Evolutionary conservation across 441 rosid species (phyloP), one percentile per base, ranked within the genome.

Genomic region (Hura crepitans): DNA sequence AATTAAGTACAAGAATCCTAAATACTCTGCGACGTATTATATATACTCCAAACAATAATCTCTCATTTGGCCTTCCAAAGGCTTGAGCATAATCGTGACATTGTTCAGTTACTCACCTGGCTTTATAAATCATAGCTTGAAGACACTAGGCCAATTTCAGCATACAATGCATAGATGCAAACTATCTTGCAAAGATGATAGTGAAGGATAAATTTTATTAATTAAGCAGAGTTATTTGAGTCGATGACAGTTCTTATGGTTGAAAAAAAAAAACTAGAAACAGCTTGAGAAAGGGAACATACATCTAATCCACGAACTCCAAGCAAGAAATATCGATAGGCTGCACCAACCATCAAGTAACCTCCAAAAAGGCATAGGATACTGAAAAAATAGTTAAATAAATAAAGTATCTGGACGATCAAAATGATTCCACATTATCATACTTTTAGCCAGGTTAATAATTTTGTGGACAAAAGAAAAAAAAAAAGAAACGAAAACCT

Each of bases 241-340:
- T 4, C 2, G 37, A 9, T 31, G 61, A 1, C 10, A 39, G 11
- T 31, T 30, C 5, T 68, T 59, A 15, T 22, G 12, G 35, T 54
- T 53, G 3, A 66, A 60, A 57, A 7, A 47, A 45, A 37, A 47
- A 47, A 15, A 43, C 12, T 42, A 31, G 54, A 43, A 46, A 13
- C 12, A 30, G 9, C 50, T 42, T 13, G 54, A 57, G 76, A 57
- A 23, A 65, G 68, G 73, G 57, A 74, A 72, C 89, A 68, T 86
- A 95, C 97, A 55, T 90, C 86, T 75, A 77, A 65, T 53, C 96
- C 93, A 65, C 55, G 93, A 68, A 88, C 65, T 74, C 92, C 87
- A 66, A 87, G 90, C 80, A 82, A 72, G 80, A 83, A 84, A 81
- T 73, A 86, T 62, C 95, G 88, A 84, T 90, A 95, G 47, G 77